Evolutionary conservation across 768 basidiomycete genomes (phyloP).

Genomic region (Phylloporus sp.): DNA sequence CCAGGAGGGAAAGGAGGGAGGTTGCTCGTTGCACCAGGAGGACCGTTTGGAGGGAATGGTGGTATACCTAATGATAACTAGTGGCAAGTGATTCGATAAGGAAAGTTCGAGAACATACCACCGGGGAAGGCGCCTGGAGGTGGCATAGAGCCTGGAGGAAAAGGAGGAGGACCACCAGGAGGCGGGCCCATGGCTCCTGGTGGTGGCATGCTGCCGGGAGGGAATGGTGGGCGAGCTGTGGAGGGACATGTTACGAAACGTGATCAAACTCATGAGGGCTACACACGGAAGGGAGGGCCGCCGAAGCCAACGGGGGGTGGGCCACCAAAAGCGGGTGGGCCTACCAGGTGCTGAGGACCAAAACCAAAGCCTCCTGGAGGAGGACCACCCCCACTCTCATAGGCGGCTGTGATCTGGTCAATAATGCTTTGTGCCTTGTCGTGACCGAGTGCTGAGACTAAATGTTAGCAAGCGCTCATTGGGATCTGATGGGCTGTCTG

Average conservation of each 20-base stretch:
- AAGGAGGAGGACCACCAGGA: constrained; percentile 64
- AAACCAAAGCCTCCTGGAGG: constrained; percentile 87
- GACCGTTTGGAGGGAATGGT: constrained; percentile 48
- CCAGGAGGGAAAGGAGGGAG: constrained; percentile 32
- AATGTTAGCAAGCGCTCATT: constrained; percentile 7
- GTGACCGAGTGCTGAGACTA: constrained; percentile 68
- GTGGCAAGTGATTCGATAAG: background rate
- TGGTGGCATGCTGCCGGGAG: constrained; percentile 51
- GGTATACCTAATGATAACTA: constrained; percentile 34
- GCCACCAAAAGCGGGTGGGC: constrained; percentile 44
- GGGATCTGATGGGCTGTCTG: constrained; percentile 19
- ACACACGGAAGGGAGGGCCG: constrained; percentile 32
- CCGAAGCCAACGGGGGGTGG: constrained; percentile 55
- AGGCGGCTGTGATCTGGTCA: constrained; percentile 94
- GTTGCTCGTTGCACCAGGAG: constrained; percentile 31
- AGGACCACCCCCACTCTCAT: constrained; percentile 82
- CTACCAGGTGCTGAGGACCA: constrained; percentile 73
- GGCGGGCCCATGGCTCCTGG: constrained; percentile 50
- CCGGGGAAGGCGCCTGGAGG: constrained; percentile 48
- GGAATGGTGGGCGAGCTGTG: constrained; percentile 65
- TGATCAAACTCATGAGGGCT: background rate
- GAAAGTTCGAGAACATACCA: constrained; percentile 34
- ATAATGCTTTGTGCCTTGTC: constrained; percentile 98
- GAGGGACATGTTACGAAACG: constrained; percentile 8
- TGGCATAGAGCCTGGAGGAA: constrained; percentile 58